Percentiles rank a stretch among this genome's conserved stretches.
These are phyloP conservation scores for Mycena kentingensis DNA, from an alignment of 768 basidiomycete species.

Conservation along the genomic window DNA sequence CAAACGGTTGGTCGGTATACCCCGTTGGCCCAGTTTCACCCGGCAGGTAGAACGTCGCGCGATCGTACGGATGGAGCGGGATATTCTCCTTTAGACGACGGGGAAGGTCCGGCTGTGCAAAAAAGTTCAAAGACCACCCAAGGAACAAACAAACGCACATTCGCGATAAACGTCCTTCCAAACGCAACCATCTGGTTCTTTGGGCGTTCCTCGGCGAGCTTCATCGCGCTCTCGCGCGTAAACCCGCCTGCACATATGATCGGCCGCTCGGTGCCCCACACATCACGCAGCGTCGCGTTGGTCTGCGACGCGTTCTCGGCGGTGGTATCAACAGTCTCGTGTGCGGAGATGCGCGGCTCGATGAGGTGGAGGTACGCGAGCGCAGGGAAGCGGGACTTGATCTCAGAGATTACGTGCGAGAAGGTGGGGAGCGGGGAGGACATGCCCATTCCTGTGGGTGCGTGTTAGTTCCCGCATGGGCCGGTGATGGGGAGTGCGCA, in stretches of 20 bases:
- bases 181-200: conserved; percentile 32
- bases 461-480: neutral
- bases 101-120: conserved; percentile 30
- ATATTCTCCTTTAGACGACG: conserved; percentile 22
- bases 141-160: conserved; percentile 29
- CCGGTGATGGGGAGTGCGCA: conserved; percentile 27
- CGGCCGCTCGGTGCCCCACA: conserved; percentile 32
- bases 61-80: conserved; percentile 13
- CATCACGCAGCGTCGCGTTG: conserved; percentile 32
- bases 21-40: conserved; percentile 19
- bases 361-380: conserved; percentile 49
- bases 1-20: conserved; percentile 26
- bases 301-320: conserved; percentile 6
- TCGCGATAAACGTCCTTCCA: conserved; percentile 38
- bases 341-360: conserved; percentile 29
- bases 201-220: conserved; percentile 27
- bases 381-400: conserved; percentile 37
- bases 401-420: conserved; percentile 41
- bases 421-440: conserved; percentile 47
- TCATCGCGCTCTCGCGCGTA: conserved; percentile 32
- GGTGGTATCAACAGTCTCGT: conserved; percentile 6
- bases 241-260: conserved; percentile 37
- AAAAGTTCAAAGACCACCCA: conserved; percentile 22
- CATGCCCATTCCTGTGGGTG: conserved; percentile 39
- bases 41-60: conserved; percentile 8